Evolutionary conservation across 129 eudicot genomes (phyloP), one percentile per base, ranked within the genome.

Genomic region (Lactuca sativa): DNA sequence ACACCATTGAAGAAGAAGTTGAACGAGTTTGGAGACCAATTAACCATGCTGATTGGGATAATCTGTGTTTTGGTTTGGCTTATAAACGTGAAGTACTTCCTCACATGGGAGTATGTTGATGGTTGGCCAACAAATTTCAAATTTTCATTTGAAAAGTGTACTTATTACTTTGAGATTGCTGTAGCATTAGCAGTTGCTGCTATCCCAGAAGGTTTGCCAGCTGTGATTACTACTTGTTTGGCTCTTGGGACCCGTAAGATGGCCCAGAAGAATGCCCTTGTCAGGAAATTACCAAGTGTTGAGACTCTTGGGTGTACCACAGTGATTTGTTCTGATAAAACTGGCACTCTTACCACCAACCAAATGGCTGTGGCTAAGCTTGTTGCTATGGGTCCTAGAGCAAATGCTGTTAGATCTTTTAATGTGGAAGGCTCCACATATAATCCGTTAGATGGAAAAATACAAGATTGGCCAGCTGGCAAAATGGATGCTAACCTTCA

Each of bases 161-260:
- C 97, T 0, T 90, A 90, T 62, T 90, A 90, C 75, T 90, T 90
- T 56, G 92, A 90, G 51, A 90, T 90, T 32, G 95, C 95, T 4
- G 88, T 90, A 34, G 97, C 97, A n/a, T 82, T 90, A 66, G 97
- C 97, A 14, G 97, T 90, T 43, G 97, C 97, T 81, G 97, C 95
- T 6, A 90, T 90, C 62, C 97, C 95, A 3, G 97, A 90, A 74
- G 95, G 95, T 64, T 74, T 90, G 36, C 97, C 95, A n/a, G 97
- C 95, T 63, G 97, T 90, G 25, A 90, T 90, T 32, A 90, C 97
- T 10, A 90, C 97, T 12, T 90, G 95, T 70, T 76, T 90, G 77
- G 97, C 97, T 12, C 88, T 87, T 17, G 97, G 95, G 37, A 90
- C 97, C 1, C 87, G 91, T 11, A 90, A 87, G 68, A 90, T 90